Evolutionary conservation across 305 asterid species (phyloP), one percentile per base, ranked within the genome.

Genomic region (Fraxinus floribunda): DNA sequence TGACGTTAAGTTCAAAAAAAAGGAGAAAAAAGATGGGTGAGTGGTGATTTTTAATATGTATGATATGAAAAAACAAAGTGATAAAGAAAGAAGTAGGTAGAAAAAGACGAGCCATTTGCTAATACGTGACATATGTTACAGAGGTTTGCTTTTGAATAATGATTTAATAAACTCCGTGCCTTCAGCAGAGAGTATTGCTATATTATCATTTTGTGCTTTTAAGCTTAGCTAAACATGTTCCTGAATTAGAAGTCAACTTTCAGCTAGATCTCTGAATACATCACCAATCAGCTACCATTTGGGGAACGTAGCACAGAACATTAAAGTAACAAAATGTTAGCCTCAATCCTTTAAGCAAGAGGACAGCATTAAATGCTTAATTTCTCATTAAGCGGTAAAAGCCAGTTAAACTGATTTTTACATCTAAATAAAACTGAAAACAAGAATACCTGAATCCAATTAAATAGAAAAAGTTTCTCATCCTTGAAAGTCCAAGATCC

Each of bases 401-500:
- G 60, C 60, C 60, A 49, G 20, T 49, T 49, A 49, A 49, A 49
- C 20, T 49, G 60, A 49, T 49, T 49, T 0, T 4, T 49, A 16
- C 62, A 49, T 16, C 22, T 49, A 49, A 49, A 49, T 49, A 9
- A 18, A 26, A 70, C 13, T 30, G 46, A 29, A 77, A 66, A 55
- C 32, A 20, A 70, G 29, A 64, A 68, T 80, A 84, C 86, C 86
- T 84, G 75, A 64, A 64, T 22, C 18, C 29, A 24, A n/a, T 49
- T 76, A 44, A 62, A 75, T 76, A 60, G 44, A 55, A 73, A 73
- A 20, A 70, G 18, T 39, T 30, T 41, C 49, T 66, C 24, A 85
- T 80, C 52, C 66, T 52, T 77, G 83, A 75, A 60, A 34, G 64
- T 70, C 79, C 64, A 82, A 73, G 78, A 86, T 81, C 83, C 86